Conservation (phyloP, 495 filamentous ascomycete genomes). For the Tuber melanosporum region DNA sequence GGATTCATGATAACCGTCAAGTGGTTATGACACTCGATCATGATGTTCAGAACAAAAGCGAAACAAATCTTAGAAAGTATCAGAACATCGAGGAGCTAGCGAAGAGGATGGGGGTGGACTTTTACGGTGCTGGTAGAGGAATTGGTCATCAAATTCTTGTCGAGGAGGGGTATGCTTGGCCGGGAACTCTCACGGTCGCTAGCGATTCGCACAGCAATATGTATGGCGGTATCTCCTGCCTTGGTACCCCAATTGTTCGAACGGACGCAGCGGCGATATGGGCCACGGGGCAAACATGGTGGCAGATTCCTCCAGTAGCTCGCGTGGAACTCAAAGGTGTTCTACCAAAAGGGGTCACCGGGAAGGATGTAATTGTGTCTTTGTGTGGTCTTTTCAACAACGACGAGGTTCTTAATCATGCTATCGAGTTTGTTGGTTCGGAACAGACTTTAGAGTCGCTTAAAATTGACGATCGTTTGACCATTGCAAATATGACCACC, state of each 20-base stretch:
- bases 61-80: constrained; percentile 80
- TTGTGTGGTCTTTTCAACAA: constrained; percentile 81
- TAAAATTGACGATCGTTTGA: constrained; percentile 67
- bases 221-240: constrained; percentile 76
- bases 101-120: constrained; percentile 67
- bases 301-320: constrained; percentile 80
- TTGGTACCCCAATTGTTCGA: constrained; percentile 76
- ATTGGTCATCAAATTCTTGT: constrained; percentile 91
- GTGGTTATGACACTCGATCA: constrained; percentile 89
- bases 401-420: constrained; percentile 88
- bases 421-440: constrained; percentile 79
- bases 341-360: constrained; percentile 74
- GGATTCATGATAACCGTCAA: constrained; percentile 65
- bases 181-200: constrained; percentile 75
- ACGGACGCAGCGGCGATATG: constrained; percentile 84
- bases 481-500: constrained; percentile 92
- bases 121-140: constrained; percentile 75
- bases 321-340: constrained; percentile 70
- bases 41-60: constrained; percentile 83
- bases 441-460: constrained; percentile 70
- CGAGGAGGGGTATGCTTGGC: constrained; percentile 69
- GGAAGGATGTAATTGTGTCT: constrained; percentile 91
- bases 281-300: constrained; percentile 81
- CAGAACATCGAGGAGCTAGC: constrained; percentile 81
- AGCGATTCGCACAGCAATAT: constrained; percentile 80